Base-by-base conservation (phyloP, 2,329 filamentous ascomycete genomes). In the Apiospora aurea region DNA sequence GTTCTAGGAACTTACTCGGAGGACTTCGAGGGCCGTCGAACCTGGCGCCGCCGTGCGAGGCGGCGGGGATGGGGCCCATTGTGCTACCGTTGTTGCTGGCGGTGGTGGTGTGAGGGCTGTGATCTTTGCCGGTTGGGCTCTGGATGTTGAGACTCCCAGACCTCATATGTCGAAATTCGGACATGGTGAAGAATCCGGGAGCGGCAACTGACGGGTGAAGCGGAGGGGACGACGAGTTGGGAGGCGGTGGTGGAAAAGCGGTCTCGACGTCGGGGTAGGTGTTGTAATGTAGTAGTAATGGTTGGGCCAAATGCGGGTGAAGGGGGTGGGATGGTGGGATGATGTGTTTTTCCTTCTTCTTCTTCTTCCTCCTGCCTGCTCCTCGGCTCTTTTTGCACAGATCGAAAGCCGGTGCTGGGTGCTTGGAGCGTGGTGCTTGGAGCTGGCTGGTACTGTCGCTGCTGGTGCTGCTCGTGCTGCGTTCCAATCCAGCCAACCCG, bases 1-100 rank as follows among this genome's bases (percentile, higher is more conserved):
- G 73, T 51, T 26, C 47, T 14, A 26, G n/a, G 75, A 67, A 87
- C 87, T 80, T 85, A 89, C 89, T 91, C 41, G 90, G 89, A 75
- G 90, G 90, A 81, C 89, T 91, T 77, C 89, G 83, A 67, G 90
- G 88, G 74, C 88, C 88, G 72, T 90, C 89, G 78, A 90, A 90
- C 76, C 88, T 78, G 70, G 77, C 51, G 26, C 26, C 51, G 53
- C 53, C 53, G 18, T 64, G 57, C 8, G 57, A 64, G 34, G 57
- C 57, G 34, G 57, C 57, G 57, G 57, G 57, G 57, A 83, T 79
- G 67, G 82, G 79, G 75, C 78, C 78, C 79, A 82, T 81, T 43
- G 77, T 74, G 70, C 78, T 72, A 79, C 77, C 70, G 78, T 79
- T 8, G 82, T 79, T 73, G 84, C 5, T 68, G 41, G 10, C 47